These are phyloP conservation scores for Pleurotus citrinopileatus DNA, from an alignment of 768 basidiomycete genomes.

Conservation along the genomic window DNA sequence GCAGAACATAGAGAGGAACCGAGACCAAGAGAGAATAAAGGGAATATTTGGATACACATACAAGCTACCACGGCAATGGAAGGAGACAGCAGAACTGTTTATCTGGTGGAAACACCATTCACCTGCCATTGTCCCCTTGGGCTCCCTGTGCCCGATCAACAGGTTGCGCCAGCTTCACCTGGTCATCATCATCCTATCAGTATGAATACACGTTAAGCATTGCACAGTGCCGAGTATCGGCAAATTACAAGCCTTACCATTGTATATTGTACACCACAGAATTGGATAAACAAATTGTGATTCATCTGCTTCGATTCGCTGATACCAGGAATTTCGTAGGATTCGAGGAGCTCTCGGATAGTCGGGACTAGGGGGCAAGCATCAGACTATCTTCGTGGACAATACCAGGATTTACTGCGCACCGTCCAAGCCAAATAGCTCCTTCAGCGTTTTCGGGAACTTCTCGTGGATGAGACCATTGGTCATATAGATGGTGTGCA, in stretches of 20 bases:
- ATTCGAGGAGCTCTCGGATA: slow-evolving; percentile 30
- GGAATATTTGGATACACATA: no score
- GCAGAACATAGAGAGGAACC: no score
- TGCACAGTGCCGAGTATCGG: not conserved
- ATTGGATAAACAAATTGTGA: slow-evolving; percentile 54
- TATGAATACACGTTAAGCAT: slow-evolving; percentile 4
- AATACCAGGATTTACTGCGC: not conserved
- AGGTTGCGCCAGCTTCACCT: slow-evolving; percentile 4
- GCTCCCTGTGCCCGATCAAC: not conserved
- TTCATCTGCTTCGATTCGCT: slow-evolving; percentile 43
- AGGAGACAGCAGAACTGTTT: no score
- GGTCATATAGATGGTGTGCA: slow-evolving; percentile 46
- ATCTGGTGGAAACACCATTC: no score
- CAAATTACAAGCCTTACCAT: slow-evolving; percentile 33
- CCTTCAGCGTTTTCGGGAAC: slow-evolving; percentile 51
- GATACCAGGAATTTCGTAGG: slow-evolving; percentile 35
- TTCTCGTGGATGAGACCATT: slow-evolving; percentile 43
- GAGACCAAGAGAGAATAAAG: no score
- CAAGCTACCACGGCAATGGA: no score
- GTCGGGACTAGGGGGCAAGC: slow-evolving; percentile 23
- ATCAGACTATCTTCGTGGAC: not conserved
- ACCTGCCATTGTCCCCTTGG: not conserved
- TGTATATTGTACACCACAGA: slow-evolving; percentile 55
- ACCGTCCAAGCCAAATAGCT: slow-evolving; percentile 33
- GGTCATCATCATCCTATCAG: slow-evolving; percentile 9